These are phyloP conservation scores for Coniferiporia sulphurascens DNA, from an alignment of 1,284 basidiomycete species.

Conservation along the genomic window DNA sequence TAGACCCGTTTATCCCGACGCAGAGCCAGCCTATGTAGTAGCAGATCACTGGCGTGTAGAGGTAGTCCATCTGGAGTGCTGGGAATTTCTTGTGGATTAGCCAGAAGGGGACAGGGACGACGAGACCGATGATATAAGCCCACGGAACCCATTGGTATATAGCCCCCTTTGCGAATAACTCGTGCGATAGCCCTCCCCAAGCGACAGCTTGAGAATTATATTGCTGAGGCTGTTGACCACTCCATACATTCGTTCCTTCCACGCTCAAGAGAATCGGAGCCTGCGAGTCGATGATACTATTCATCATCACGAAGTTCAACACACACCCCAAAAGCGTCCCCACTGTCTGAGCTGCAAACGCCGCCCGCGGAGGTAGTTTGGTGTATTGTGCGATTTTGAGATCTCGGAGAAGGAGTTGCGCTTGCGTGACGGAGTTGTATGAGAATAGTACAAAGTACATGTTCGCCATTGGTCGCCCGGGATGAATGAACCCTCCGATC, in stretches of 20 bases:
- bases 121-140: conserved; percentile 24
- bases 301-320: conserved; percentile 25
- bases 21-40: conserved; percentile 41
- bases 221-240: conserved; percentile 26
- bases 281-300: conserved; percentile 23
- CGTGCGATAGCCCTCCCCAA: conserved; percentile 26
- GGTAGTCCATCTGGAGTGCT: conserved; percentile 6
- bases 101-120: conserved; percentile 27
- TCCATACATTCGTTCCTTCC: conserved; percentile 26
- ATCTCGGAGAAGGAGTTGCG: conserved; percentile 41
- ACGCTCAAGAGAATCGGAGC: conserved; percentile 24
- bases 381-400: conserved; percentile 35
- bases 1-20: conserved; percentile 51
- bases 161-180: conserved; percentile 21
- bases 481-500: conserved; percentile 25
- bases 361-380: conserved; percentile 25
- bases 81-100: conserved; percentile 24
- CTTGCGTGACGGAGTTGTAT: conserved; percentile 33
- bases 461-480: conserved; percentile 26
- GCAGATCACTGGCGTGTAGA: conserved; percentile 14
- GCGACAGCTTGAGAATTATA: conserved; percentile 26
- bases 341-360: conserved; percentile 26
- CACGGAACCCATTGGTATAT: conserved; percentile 22
- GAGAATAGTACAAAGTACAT: conserved; percentile 18
- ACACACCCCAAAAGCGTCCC: conserved; percentile 16